Percentiles rank a stretch among this genome's conserved stretches.
phyloP scores from a whole-genome alignment of 2,329 filamentous ascomycete species.

The Furcasterigmium furcatum region DNA sequence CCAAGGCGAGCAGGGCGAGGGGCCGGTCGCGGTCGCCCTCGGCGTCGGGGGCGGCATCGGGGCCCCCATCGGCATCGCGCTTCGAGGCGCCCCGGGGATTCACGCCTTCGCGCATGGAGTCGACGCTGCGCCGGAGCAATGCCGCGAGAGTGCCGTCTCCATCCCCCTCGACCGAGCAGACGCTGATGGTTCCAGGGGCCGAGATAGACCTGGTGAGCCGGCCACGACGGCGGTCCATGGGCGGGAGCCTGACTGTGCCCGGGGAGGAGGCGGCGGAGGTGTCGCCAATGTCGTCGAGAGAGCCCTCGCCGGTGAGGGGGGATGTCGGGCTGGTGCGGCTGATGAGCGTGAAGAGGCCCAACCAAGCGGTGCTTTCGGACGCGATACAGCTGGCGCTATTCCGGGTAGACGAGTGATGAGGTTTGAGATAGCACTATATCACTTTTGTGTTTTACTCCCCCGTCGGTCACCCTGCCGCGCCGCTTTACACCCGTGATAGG shows the following conservation, averaged over 20 bases:
- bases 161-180: conserved; percentile 2
- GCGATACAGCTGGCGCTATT: conserved; percentile 16
- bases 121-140: conserved; percentile 3
- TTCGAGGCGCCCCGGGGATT: conserved; percentile 14
- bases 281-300: neutral
- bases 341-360: conserved; percentile 12
- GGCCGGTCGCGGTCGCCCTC: neutral
- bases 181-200: neutral
- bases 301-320: conserved; percentile 6
- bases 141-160: neutral
- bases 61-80: conserved; percentile 8
- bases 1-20: conserved; percentile 9
- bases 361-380: conserved; percentile 11
- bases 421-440: no score
- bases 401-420: conserved; percentile 11
- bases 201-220: conserved; percentile 4
- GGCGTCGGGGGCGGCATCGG: neutral
- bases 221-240: conserved; percentile 2
- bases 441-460: no score
- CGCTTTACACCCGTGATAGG: no score
- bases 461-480: no score
- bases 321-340: conserved; percentile 9
- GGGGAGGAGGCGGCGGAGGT: neutral
- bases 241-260: neutral
- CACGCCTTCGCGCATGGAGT: neutral